phyloP scores from a whole-genome alignment of 1,139 yeast genomes.

The Hyphopichia buzzinii region DNA sequence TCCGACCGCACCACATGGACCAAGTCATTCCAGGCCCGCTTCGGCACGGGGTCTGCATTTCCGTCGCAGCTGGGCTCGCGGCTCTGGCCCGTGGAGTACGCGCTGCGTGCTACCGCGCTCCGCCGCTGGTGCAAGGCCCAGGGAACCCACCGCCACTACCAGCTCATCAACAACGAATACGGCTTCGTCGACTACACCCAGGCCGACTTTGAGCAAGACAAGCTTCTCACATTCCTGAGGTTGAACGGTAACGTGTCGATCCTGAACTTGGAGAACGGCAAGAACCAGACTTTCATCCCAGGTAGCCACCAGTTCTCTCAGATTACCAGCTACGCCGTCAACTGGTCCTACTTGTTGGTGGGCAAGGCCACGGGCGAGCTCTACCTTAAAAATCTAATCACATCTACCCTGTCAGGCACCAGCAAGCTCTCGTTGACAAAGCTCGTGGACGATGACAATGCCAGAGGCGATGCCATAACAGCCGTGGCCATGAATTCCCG shows the following conservation, averaged over 20 bases:
- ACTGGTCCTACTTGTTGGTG: conserved; percentile 34
- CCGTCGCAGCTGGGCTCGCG: conserved; percentile 55
- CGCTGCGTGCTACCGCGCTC: conserved; percentile 40
- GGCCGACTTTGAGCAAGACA: conserved; percentile 38
- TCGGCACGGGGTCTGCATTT: conserved; percentile 42
- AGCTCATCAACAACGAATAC: conserved; percentile 26
- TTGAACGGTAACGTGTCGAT: conserved; percentile 36
- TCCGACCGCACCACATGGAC: conserved; percentile 64
- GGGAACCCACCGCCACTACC: conserved; percentile 29
- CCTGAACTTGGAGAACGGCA: conserved; percentile 42
- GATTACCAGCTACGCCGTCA: conserved; percentile 23
- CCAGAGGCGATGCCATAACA: conserved; percentile 12
- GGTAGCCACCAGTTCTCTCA: conserved; percentile 24
- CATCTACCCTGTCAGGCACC: conserved; percentile 32
- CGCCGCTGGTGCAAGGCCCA: conserved; percentile 55
- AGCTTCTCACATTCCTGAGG: conserved; percentile 32
- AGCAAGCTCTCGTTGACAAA: conserved; percentile 19
- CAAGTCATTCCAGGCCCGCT: conserved; percentile 48
- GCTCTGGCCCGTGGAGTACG: conserved; percentile 58
- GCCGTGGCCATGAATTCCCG: conserved; percentile 21
- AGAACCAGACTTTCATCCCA: conserved; percentile 39
- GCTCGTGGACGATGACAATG: conserved; percentile 11
- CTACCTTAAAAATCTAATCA: conserved; percentile 30
- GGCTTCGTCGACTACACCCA: conserved; percentile 26
- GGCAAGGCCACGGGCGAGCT: conserved; percentile 31